Evolutionary conservation across 2,329 filamentous ascomycete species (phyloP), one percentile per base, ranked within the genome.

Genomic region (Cladosporium halotolerans): DNA sequence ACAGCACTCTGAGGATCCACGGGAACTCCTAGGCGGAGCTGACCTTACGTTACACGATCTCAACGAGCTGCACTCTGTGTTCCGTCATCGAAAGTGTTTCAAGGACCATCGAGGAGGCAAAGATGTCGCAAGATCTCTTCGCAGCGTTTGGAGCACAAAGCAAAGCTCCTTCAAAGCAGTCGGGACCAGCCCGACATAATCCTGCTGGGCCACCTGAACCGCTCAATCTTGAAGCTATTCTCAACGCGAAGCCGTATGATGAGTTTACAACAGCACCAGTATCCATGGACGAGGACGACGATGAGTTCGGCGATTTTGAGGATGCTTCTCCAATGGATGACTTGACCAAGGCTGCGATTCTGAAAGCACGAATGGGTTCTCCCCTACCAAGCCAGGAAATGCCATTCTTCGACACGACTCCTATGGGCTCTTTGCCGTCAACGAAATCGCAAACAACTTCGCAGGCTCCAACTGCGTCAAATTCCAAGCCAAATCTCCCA

Each of bases 221-320:
- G 14, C 40, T 51, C 13, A 32, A 51, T 19, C 16, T 51, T 77
- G 81, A 46, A 79, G 78, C 40, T 43, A 46, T 49, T 28, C 28
- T 44, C 50, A 50, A 49, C 31, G 9, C 34, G 45, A 31, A 47
- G 36, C 32, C 49, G n/a, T 49, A 38, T 47, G 47, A 56, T 13
- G 47, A 32, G 23, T 34, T 52, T 18, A 9, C 50, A 49, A 55
- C 13, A 57, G 62, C 46, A 58, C 62, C 42, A 33, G 63, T 19
- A 11, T 8, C 63, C 58, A 61, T 53, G 66, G 61, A 4, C 59
- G 66, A 72, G 16, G 72, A 76, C 11, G 69, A 71, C 36, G 76
- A 79, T 48, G 76, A 77, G 28, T 80, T 78, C 73, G 77, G 75
- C n/a, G 76, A 79, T 51, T 79, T 81, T 64, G 71, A 72, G 50